phyloP scores from a whole-genome alignment of 2,329 filamentous ascomycete species.

The Myriangium duriaei region DNA sequence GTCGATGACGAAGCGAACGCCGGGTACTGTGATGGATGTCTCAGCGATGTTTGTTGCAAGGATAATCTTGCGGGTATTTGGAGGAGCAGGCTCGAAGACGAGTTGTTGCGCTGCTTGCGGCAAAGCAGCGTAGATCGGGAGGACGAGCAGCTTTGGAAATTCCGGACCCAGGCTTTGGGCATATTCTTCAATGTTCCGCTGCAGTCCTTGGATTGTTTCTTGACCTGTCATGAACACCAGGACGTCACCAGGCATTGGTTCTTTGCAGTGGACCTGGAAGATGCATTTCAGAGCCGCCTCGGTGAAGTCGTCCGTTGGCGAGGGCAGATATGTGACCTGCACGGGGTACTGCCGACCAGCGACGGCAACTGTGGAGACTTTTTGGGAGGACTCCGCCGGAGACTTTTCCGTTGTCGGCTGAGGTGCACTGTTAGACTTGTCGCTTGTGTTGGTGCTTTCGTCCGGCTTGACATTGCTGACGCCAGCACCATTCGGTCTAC shows the following conservation, averaged over 20 bases:
- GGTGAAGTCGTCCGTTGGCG: conserved; percentile 67
- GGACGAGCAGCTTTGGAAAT: conserved; percentile 57
- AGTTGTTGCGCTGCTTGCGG: conserved; percentile 75
- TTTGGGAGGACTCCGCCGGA: neutral
- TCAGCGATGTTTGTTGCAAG: conserved; percentile 97
- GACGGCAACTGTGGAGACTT: conserved; percentile 50
- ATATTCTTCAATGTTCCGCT: conserved; percentile 70
- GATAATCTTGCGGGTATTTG: conserved; percentile 76
- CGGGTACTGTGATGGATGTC: conserved; percentile 89
- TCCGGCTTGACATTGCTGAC: neutral
- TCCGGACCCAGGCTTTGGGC: conserved; percentile 58
- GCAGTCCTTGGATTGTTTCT: conserved; percentile 76
- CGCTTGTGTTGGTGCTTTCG: no score
- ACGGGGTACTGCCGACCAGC: conserved; percentile 83
- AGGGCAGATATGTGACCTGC: conserved; percentile 58
- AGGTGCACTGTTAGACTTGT: neutral
- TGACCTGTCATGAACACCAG: conserved; percentile 87
- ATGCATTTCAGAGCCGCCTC: conserved; percentile 71
- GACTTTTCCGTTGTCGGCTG: neutral
- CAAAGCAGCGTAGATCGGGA: conserved; percentile 82
- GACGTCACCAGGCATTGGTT: conserved; percentile 87
- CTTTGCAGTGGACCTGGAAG: conserved; percentile 73
- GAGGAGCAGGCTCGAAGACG: conserved; percentile 65
- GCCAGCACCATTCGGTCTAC: neutral
- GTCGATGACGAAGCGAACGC: conserved; percentile 83